Evolutionary conservation across 179 eudicot species (phyloP), one percentile per base, ranked within the genome.

Genomic region (Vitellaria paradoxa): DNA sequence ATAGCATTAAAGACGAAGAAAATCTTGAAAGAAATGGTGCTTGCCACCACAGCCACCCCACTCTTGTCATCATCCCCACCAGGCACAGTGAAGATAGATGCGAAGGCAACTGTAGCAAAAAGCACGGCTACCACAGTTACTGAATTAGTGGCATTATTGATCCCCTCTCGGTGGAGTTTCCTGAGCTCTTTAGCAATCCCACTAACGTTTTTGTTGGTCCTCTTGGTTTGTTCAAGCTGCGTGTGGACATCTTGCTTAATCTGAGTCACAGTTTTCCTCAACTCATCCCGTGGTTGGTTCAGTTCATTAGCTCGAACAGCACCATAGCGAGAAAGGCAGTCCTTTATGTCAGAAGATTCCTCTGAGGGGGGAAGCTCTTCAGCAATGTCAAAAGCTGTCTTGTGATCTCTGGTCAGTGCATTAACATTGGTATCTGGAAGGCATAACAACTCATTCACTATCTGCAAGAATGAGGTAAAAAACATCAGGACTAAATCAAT

Each of bases 1-100:
- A 92, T 72, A 0, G 97, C 93, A 9, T 92, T 89, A 66, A 87
- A 92, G 56, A 92, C 81, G 83, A 90, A 88, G 85, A 92, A 92
- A 6, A 90, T 83, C 77, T 89, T 88, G 73, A 92, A 92, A 0
- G 97, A 81, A 3, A 69, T 46, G 0, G 71, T 50, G 79, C 78
- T 74, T 18, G 84, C 97, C 49, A 84, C 86, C 52, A 89, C 93
- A 12, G 97, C 94, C 76, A 49, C 71, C 17, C 97, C 97, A 7
- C 71, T 53, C n/a, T 30, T 1, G 42, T 86, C 62, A 7, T 77
- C 0, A 60, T 86, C 87, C 5, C 87, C 87, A 61, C 89, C 89
- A 3, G 89, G 89, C 11, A 86, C 85, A 6, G 89, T 83, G 68
- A 86, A 86, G 18, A 86, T 86, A 40, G 89, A 85, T 9, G 89